Evolutionary conservation across 2,329 filamentous ascomycete species (phyloP), one percentile per base, ranked within the genome.

Genomic region (Juglanconis sp.): DNA sequence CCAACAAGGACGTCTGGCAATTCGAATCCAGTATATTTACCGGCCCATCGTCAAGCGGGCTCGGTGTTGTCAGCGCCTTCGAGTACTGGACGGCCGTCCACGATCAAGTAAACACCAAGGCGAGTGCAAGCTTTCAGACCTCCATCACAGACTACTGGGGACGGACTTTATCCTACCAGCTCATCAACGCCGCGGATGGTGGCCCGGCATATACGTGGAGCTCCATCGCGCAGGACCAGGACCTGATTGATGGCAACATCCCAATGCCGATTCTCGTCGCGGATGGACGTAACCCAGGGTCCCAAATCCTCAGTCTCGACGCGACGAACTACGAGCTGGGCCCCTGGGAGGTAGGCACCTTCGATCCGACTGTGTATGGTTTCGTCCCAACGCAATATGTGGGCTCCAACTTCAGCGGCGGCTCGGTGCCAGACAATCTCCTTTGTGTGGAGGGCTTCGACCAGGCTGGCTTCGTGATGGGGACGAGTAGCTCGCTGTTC

Each of bases 91-190:
- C 70, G 5, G 78, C 84, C 36, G 74, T 94, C 6, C 70, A 76
- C 15, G 72, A 80, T 32, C 78, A 84, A n/a, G 88, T 91, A 0
- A 60, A 74, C 0, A 75, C 68, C 24, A 94, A 93, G 76, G 67
- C 69, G 1, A 73, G 87, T 61, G 87, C 87, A 15, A 84, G 86
- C 1, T 92, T 81, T 69, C 77, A 87, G 50, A 84, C 83, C 3
- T 89, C 90, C 8, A 81, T 96, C 60, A 96, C 93, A 0, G 93
- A 97, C 76, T 92, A 92, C 73, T 96, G 92, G 89, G 91, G 90
- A 34, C 88, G 92, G 60, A 90, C 90, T 51, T 81, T 96, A n/a
- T 88, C 88, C 1, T 96, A 89, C 74, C 92, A 96, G 75, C 82
- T 96, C 52, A 83, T 96, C 70, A 90, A 94, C 70, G 89, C 85